Evolutionary conservation across 1,284 basidiomycete species (phyloP), one percentile per base, ranked within the genome.

Genomic region (Naganishia cerealis): DNA sequence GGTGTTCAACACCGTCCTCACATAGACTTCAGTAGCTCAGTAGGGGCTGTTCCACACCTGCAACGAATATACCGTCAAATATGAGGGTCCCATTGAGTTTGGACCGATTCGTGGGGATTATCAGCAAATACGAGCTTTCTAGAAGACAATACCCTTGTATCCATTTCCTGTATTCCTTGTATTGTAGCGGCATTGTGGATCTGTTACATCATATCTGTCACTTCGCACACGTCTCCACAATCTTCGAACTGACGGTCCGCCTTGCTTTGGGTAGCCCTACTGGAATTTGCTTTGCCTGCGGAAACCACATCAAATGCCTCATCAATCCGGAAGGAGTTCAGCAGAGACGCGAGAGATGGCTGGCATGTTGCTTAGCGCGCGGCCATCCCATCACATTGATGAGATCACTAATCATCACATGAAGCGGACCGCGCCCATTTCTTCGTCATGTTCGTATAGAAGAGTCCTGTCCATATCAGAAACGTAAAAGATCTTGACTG

Each of bases 381-480:
- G 50, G 59, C 42, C 46, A 42, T 52, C 29, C 18, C 50, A 38
- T 39, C 29, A 39, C 21, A 38, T 52, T 40, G 50, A 54, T 63
- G 42, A 54, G 48, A 59, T 59, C 50, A 42, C 36, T 43, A 24
- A 53, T 42, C 50, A 59, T 36, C 38, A 40, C 29, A 59, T 59
- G 57, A 59, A 59, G 57, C 38, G 48, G 46, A 46, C 13, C 8
- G 24, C 1, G 15, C 18, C n/a, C 43, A 8, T 59, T 18, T 43
- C 43, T 26, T 48, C 16, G 29, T 46, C 42, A 24, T 36, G 15
- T 40, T 57, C 48, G 6, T 7, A 12, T 33, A 12, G 15, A 29
- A 15, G n/a, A 46, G 24, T 26, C 10, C 26, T 46, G 29, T 33
- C 29, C 29, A 7, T 15, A 21, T 10, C 46, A 50, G 9, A n/a